Conservation (phyloP, 2,329 filamentous ascomycete species). For the Cladophialophora psammophila region DNA sequence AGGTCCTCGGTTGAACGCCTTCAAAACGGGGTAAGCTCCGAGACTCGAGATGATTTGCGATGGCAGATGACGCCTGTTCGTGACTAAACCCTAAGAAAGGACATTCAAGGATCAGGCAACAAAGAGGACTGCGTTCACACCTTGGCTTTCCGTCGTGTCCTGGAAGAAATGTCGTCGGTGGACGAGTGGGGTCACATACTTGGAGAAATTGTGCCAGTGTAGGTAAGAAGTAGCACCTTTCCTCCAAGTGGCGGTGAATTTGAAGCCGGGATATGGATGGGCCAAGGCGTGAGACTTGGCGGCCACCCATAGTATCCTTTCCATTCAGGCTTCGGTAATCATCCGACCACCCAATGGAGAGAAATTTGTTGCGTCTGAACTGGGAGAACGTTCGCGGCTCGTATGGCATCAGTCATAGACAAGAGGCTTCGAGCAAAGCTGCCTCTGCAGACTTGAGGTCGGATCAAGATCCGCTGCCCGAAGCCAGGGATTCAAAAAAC, state of each 20-base stretch:
- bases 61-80: constrained; percentile 21
- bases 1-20: constrained; percentile 15
- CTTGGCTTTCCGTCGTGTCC: background rate
- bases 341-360: background rate
- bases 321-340: background rate
- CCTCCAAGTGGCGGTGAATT: constrained; percentile 22
- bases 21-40: constrained; percentile 8
- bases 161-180: constrained; percentile 1
- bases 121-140: constrained; percentile 11
- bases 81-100: constrained; percentile 9
- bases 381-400: background rate
- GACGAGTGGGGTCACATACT: constrained; percentile 1
- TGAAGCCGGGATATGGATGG: constrained; percentile 7
- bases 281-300: constrained; percentile 4
- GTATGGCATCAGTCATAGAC: constrained; percentile 3
- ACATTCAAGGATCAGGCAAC: constrained; percentile 13
- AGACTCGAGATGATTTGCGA: constrained; percentile 10
- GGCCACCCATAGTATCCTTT: background rate
- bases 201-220: background rate
- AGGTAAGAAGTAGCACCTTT: background rate
- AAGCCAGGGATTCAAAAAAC: constrained; percentile 8
- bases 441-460: background rate
- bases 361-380: background rate
- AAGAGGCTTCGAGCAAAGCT: constrained; percentile 1
- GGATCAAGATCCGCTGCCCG: constrained; percentile 14